phyloP scores from a whole-genome alignment of 306 rosid species.

The Dryas alaskensis region DNA sequence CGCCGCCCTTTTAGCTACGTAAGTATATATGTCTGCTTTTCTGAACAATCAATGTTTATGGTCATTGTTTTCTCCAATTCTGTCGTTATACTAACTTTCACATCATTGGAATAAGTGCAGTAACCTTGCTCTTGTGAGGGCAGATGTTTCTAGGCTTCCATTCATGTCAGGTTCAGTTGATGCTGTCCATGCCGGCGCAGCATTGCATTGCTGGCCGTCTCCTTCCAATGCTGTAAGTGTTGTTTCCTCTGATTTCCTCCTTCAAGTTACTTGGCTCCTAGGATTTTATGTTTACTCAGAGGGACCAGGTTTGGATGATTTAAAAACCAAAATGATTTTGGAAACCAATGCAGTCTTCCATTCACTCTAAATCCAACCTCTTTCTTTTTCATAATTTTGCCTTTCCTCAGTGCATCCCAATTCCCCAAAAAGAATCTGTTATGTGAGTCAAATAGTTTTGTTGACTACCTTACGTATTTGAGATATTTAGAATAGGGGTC shows the following conservation, averaged over 20 bases:
- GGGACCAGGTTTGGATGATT: slow-evolving; percentile 1
- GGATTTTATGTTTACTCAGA: not conserved
- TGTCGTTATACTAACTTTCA: not conserved
- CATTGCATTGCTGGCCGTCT: slow-evolving; percentile 97
- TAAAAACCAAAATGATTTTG: not conserved
- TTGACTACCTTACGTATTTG: not conserved
- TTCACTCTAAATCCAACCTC: slow-evolving; percentile 9
- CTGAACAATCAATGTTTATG: not conserved
- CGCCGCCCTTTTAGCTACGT: slow-evolving; percentile 48
- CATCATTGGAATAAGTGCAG: slow-evolving; percentile 52
- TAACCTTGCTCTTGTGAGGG: slow-evolving; percentile 93
- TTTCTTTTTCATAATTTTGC: not conserved
- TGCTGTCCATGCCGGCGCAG: slow-evolving; percentile 98
- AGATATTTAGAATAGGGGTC: not conserved
- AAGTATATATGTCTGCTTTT: slow-evolving; percentile 14
- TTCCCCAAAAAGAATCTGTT: not conserved
- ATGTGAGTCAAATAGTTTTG: not conserved
- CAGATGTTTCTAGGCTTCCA: slow-evolving; percentile 94
- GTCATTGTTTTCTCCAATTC: not conserved
- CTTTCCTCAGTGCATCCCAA: not conserved
- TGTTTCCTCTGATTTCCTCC: slow-evolving; percentile 17
- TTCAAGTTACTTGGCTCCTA: slow-evolving; percentile 4
- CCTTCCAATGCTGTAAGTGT: slow-evolving; percentile 87
- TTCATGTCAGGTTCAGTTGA: slow-evolving; percentile 77
- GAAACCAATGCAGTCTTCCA: not conserved